phyloP scores from a whole-genome alignment of 2,329 filamentous ascomycete genomes.

The Trichoderma polysporum region DNA sequence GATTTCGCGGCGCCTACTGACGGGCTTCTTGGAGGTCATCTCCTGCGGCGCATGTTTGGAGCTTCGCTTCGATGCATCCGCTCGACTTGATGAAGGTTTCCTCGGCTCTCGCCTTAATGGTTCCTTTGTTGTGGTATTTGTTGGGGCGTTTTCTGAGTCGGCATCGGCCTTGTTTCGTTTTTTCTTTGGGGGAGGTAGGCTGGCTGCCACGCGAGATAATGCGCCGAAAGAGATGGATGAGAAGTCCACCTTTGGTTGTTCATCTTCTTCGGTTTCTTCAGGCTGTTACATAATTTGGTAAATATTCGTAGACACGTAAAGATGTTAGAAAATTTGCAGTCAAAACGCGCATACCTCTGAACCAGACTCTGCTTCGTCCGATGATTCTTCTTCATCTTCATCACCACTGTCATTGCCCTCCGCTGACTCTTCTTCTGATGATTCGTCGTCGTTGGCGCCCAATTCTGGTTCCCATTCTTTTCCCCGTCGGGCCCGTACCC shows the following conservation, averaged over 20 bases:
- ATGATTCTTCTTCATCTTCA: slow-evolving; percentile 33
- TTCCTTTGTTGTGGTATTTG: slow-evolving; percentile 23
- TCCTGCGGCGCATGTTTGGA: slow-evolving; percentile 90
- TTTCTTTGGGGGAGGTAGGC: slow-evolving; percentile 46
- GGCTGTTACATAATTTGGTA: slow-evolving; percentile 21
- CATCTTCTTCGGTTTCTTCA: slow-evolving; percentile 30
- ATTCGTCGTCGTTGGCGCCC: slow-evolving; percentile 35
- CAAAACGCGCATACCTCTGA: slow-evolving; percentile 30
- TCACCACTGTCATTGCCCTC: slow-evolving; percentile 35
- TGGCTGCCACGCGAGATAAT: slow-evolving; percentile 81
- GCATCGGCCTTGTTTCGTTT: slow-evolving; percentile 32
- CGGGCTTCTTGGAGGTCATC: slow-evolving; percentile 77
- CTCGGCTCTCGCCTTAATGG: background rate
- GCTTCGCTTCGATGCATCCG: slow-evolving; percentile 39
- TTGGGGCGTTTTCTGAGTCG: slow-evolving; percentile 29
- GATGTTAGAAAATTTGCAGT: background rate
- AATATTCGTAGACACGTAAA: background rate
- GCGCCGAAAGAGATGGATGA: slow-evolving; percentile 80
- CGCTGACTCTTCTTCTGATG: slow-evolving; percentile 30
- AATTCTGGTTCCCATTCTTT: slow-evolving; percentile 44
- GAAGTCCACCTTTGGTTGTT: slow-evolving; percentile 44
- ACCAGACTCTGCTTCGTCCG: slow-evolving; percentile 23
- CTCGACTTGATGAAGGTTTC: slow-evolving; percentile 19
- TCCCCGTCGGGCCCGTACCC: slow-evolving; percentile 46
- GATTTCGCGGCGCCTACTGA: slow-evolving; percentile 76